These are phyloP conservation scores for Backusella australiensis DNA, from an alignment of 192 early-diverging fungal genomes.

Conservation along the genomic window DNA sequence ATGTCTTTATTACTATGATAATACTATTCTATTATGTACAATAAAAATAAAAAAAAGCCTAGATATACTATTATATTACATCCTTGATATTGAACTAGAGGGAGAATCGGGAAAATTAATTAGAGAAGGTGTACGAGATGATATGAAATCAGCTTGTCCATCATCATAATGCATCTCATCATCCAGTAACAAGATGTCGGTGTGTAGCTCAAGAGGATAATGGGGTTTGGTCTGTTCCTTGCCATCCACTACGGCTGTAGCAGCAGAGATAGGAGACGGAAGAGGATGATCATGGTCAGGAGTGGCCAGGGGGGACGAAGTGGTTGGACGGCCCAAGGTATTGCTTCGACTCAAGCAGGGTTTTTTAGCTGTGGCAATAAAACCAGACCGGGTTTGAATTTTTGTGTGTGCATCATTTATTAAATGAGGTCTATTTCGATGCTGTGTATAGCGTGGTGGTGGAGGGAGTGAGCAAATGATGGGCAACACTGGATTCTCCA, in stretches of 20 bases:
- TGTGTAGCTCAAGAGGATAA: not conserved
- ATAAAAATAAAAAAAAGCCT: not conserved
- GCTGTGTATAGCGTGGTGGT: not conserved
- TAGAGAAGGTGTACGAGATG: constrained; percentile 13
- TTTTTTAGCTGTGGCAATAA: constrained; percentile 3
- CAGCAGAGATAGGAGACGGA: not conserved
- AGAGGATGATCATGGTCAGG: not conserved
- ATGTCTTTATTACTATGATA: not conserved
- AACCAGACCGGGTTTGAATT: constrained; percentile 1
- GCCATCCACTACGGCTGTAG: not conserved
- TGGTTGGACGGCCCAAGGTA: not conserved
- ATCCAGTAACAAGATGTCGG: not conserved
- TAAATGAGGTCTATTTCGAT: not conserved
- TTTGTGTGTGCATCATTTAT: not conserved
- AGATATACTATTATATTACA: not conserved
- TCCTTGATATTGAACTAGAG: not conserved
- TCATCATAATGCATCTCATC: not conserved
- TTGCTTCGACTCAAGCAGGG: constrained; percentile 9
- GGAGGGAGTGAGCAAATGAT: not conserved
- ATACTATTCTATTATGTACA: not conserved
- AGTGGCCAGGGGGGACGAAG: not conserved
- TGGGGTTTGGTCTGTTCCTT: not conserved
- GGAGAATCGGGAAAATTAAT: not conserved
- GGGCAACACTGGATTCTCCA: not conserved
- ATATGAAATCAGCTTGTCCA: not conserved